Evolutionary conservation across 306 rosid genomes (phyloP), one percentile per base, ranked within the genome.

Genomic region (Vigna reflexopilosa): DNA sequence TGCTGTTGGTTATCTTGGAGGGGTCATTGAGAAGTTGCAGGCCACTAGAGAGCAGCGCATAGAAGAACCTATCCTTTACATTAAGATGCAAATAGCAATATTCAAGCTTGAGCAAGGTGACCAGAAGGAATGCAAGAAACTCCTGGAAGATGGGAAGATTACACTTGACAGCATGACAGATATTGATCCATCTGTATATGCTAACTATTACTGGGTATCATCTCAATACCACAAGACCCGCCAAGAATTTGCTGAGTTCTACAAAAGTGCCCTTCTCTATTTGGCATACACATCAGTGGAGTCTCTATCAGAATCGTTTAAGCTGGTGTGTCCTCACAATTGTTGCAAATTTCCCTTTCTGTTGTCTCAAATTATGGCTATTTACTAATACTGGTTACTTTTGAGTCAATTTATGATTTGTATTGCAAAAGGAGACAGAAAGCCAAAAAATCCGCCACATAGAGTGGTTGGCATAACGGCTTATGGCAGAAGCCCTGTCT

Each of bases 121-220:
- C 69, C 97, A 87, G 54, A 96, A 90, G 79, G 98, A 93, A 79
- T 87, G 94, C 88, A 93, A 96, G 88, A 96, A 90, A 47, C 97
- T 91, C 62, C 77, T 96, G 10, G 99, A 96, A 50, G 98, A 96
- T 84, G 99, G 98, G 73, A 96, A 96, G 90, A 89, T 84, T 63
- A 88, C 98, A 15, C 91, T 93, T 22, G 99, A 96, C 85, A 91
- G 96, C 86, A 91, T 96, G 99, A 96, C 99, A 56, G 99, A 96
- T 81, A 96, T 96, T 65, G 99, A 96, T 84, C 99, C 99, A 28
- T 89, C 98, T 61, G 98, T 96, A 0, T 91, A 93, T 82, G 99
- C 99, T 55, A 93, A 83, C 86, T 91, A 85, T 82, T 93, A 90
- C 82, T 96, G 99, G 99, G 99, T 96, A 38, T 89, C 99, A 69